Percentiles rank a stretch among this genome's conserved stretches.
Conservation (phyloP, 2,329 filamentous ascomycete species). For the Pseudogymnoascus sp. region DNA sequence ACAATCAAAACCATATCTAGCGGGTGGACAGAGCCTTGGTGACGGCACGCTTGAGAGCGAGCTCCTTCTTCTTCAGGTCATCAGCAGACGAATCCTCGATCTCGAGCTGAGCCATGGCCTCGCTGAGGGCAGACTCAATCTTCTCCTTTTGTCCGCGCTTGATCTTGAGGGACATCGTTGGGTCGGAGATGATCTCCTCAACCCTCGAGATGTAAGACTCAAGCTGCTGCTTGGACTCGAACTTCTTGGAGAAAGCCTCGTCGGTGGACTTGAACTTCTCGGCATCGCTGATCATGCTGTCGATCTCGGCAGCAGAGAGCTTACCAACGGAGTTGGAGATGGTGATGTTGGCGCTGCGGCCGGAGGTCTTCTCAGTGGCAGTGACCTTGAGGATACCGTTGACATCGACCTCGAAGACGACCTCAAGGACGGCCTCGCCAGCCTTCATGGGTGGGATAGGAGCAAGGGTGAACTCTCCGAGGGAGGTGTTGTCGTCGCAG, state of each 20-base stretch:
- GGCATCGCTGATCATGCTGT: slow-evolving; percentile 95
- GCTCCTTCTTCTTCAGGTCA: slow-evolving; percentile 99
- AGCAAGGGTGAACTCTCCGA: slow-evolving; percentile 93
- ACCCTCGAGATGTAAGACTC: slow-evolving; percentile 98
- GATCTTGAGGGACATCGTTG: slow-evolving; percentile 89
- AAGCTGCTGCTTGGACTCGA: slow-evolving; percentile 90
- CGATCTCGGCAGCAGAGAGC: slow-evolving; percentile 87
- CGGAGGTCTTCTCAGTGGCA: slow-evolving; percentile 97
- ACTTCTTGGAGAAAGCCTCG: slow-evolving; percentile 98
- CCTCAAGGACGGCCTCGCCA: slow-evolving; percentile 92
- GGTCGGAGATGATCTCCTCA: slow-evolving; percentile 98
- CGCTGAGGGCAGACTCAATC: slow-evolving; percentile 93
- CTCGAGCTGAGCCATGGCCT: slow-evolving; percentile 88
- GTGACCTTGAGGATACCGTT: slow-evolving; percentile 99
- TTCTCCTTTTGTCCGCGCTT: slow-evolving; percentile 99
- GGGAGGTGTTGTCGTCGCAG: slow-evolving; percentile 95
- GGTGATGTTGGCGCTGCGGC: slow-evolving; percentile 97
- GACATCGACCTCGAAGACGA: slow-evolving; percentile 98
- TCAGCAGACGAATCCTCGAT: slow-evolving; percentile 84
- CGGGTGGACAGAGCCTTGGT: slow-evolving; percentile 89
- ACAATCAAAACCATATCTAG: slow-evolving; percentile 41
- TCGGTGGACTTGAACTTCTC: slow-evolving; percentile 98
- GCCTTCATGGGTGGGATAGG: slow-evolving; percentile 85
- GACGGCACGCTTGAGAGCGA: slow-evolving; percentile 92
- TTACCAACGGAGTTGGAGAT: slow-evolving; percentile 99